Evolutionary conservation across 1,139 yeast species (phyloP).

Genomic region (Scheffersomyces quercinus): DNA sequence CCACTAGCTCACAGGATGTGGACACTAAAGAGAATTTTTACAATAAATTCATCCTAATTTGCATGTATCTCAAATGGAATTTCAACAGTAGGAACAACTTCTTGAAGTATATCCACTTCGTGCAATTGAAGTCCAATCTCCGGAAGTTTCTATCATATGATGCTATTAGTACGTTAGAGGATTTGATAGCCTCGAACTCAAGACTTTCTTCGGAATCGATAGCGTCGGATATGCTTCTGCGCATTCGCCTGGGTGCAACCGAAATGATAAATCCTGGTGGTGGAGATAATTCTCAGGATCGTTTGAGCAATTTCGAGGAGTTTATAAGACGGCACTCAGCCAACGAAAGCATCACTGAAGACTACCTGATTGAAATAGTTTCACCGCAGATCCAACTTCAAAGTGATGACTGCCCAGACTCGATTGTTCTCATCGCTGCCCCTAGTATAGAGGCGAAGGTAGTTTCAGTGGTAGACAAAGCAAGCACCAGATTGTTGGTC

Average conservation of each 20-base stretch:
- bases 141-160: slow-evolving; percentile 38
- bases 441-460: slow-evolving; percentile 44
- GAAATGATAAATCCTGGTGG: slow-evolving; percentile 4
- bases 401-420: slow-evolving; percentile 60
- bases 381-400: slow-evolving; percentile 88
- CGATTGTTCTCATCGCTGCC: slow-evolving; percentile 51
- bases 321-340: slow-evolving; percentile 46
- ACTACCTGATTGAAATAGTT: slow-evolving; percentile 67
- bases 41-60: slow-evolving; percentile 41
- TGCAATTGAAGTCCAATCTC: slow-evolving; percentile 29
- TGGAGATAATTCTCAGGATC: slow-evolving; percentile 15
- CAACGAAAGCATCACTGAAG: slow-evolving; percentile 54
- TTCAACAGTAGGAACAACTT: slow-evolving; percentile 35
- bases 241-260: too few species aligned
- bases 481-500: slow-evolving; percentile 19
- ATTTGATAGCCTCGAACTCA: slow-evolving; percentile 23
- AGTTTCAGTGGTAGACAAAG: slow-evolving; percentile 34
- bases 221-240: slow-evolving; percentile 38
- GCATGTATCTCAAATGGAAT: slow-evolving; percentile 49
- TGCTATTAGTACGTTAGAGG: slow-evolving; percentile 39
- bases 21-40: slow-evolving; percentile 29
- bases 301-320: slow-evolving; percentile 48
- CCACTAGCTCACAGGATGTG: background rate
- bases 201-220: background rate
- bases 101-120: slow-evolving; percentile 41